Conservation (phyloP, 305 asterid genomes). For the Galium porrigens region DNA sequence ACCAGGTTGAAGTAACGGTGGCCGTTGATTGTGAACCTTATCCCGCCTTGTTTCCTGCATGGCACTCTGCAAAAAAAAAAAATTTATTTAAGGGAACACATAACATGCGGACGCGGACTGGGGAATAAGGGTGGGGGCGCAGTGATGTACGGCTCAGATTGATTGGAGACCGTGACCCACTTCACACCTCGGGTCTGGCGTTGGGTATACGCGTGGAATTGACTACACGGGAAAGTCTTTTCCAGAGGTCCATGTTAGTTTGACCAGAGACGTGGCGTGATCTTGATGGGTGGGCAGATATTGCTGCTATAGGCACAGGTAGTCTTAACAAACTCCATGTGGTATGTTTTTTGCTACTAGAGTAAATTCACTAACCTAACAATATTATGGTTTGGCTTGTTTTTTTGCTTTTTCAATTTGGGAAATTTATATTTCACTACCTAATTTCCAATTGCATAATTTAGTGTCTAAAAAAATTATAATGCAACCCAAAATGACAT, state of each 20-base stretch:
- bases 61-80: conserved; percentile 41
- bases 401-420: background rate
- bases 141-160: conserved; percentile 2
- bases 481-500: too few relatives aligned
- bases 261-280: conserved; percentile 6
- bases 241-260: background rate
- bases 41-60: conserved; percentile 60
- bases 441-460: background rate
- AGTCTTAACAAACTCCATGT: conserved; percentile 23
- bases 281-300: conserved; percentile 3
- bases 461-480: too few relatives aligned
- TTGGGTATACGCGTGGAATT: conserved; percentile 2
- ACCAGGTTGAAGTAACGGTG: conserved; percentile 46
- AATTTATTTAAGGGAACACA: background rate
- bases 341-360: conserved; percentile 12
- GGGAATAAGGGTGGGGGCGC: conserved; percentile 7
- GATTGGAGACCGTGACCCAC: conserved; percentile 15
- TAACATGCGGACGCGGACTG: conserved; percentile 4
- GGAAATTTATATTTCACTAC: background rate
- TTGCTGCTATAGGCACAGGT: conserved; percentile 14
- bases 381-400: background rate
- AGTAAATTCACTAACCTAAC: background rate
- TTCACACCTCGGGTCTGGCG: conserved; percentile 21
- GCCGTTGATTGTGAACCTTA: conserved; percentile 65
- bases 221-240: background rate